A percentile compares a stretch with the other conserved stretches of the same genome.
phyloP scores from a whole-genome alignment of 768 basidiomycete genomes.

The Tulasnella sp. region DNA sequence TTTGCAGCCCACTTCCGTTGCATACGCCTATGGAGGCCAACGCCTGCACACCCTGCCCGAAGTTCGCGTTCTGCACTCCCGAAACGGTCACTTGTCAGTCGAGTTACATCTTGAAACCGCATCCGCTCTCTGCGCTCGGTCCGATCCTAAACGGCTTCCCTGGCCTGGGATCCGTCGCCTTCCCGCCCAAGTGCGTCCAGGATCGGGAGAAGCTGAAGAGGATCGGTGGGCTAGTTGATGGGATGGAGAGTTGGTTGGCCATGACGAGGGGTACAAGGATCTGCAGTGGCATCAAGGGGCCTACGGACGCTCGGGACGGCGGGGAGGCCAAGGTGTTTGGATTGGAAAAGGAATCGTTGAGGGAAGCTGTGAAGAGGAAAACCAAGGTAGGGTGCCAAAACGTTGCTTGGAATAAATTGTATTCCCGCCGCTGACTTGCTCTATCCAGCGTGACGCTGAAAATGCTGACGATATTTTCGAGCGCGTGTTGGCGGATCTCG shows the following conservation, averaged over 20 bases:
- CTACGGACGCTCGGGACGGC: slow-evolving; percentile 36
- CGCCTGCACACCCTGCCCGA: slow-evolving; percentile 60
- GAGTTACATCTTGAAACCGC: slow-evolving; percentile 54
- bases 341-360: slow-evolving; percentile 44
- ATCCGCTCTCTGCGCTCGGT: slow-evolving; percentile 29
- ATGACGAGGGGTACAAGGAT: slow-evolving; percentile 50
- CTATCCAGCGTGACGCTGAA: slow-evolving; percentile 38
- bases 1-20: slow-evolving; percentile 41
- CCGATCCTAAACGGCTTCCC: slow-evolving; percentile 55
- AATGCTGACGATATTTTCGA: slow-evolving; percentile 54
- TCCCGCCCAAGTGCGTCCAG: slow-evolving; percentile 65
- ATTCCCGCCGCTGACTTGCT: not conserved
- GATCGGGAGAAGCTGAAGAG: slow-evolving; percentile 60
- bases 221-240: slow-evolving; percentile 64
- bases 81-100: slow-evolving; percentile 51
- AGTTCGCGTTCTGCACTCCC: slow-evolving; percentile 50
- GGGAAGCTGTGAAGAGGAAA: slow-evolving; percentile 18
- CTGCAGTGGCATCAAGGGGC: slow-evolving; percentile 40
- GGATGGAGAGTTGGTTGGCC: slow-evolving; percentile 51
- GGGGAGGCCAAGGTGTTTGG: slow-evolving; percentile 75
- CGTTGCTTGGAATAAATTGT: slow-evolving; percentile 20
- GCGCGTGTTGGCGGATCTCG: slow-evolving; percentile 66
- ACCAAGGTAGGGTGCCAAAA: slow-evolving; percentile 11
- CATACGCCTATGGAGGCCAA: slow-evolving; percentile 47
- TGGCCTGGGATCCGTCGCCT: slow-evolving; percentile 60